These are phyloP conservation scores for Pouteria glomerata DNA, from an alignment of 148 eudicot genomes.

Conservation along the genomic window DNA sequence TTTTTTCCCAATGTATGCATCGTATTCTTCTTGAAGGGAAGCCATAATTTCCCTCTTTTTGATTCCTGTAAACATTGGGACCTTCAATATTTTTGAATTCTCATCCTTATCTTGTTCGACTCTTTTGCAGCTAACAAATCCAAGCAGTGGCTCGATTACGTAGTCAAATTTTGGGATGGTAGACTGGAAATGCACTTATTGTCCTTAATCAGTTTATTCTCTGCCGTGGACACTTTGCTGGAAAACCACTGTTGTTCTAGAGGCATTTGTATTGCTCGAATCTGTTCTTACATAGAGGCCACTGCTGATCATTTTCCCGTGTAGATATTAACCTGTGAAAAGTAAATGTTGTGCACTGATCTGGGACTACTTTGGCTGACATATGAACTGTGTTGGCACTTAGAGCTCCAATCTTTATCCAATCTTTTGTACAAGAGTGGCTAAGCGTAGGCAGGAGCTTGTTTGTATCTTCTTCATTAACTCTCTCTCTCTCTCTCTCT, in stretches of 20 bases:
- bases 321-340: too few species aligned
- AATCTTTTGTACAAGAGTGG: too few species aligned
- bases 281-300: neutral
- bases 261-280: neutral
- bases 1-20: neutral
- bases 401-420: too few species aligned
- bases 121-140: neutral
- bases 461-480: neutral
- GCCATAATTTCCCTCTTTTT: neutral
- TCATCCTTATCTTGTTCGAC: neutral
- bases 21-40: neutral
- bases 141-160: neutral
- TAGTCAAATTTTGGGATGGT: slow-evolving; percentile 12
- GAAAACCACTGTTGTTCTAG: neutral
- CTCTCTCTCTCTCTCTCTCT: neutral
- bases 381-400: too few species aligned
- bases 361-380: too few species aligned
- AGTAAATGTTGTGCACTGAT: too few species aligned
- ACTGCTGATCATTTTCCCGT: neutral
- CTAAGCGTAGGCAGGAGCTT: neutral
- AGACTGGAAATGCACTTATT: slow-evolving; percentile 3
- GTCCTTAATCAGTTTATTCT: neutral
- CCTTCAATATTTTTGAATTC: neutral
- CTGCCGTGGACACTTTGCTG: slow-evolving; percentile 3
- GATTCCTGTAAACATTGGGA: neutral